Evolutionary conservation across 2,329 filamentous ascomycete genomes (phyloP).

Genomic region (Lachnellula subtilissima): DNA sequence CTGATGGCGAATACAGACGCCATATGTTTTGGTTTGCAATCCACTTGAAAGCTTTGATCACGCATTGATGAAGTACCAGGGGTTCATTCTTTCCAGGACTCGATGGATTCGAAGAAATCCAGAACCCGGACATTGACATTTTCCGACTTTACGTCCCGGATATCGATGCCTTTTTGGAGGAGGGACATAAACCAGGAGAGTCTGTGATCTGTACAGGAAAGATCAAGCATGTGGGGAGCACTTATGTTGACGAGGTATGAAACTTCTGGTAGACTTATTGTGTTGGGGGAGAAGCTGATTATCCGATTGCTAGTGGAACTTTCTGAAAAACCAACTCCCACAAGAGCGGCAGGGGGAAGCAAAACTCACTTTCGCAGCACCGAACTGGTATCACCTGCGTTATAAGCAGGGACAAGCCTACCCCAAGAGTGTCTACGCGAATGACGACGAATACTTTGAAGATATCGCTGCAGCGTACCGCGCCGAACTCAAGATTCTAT

Average conservation of each 20-base stretch:
- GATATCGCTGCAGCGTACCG: conserved; percentile 52
- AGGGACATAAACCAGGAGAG: conserved; percentile 43
- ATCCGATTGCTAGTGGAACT: conserved; percentile 35
- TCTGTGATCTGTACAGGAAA: conserved; percentile 43
- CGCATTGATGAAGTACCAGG: conserved; percentile 4
- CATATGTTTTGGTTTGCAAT: conserved; percentile 35
- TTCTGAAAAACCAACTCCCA: conserved; percentile 55
- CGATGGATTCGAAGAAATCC: conserved; percentile 27
- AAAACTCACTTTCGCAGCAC: conserved; percentile 64
- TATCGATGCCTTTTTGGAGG: conserved; percentile 39
- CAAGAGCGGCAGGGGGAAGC: conserved; percentile 59
- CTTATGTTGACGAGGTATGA: conserved; percentile 34
- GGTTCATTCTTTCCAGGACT: conserved; percentile 27
- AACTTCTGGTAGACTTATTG: too few relatives aligned
- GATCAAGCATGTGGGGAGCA: conserved; percentile 42
- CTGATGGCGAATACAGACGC: conserved; percentile 52
- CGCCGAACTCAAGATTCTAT: conserved; percentile 47
- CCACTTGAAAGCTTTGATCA: too few relatives aligned
- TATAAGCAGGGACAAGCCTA: conserved; percentile 50
- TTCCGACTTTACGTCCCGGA: conserved; percentile 38
- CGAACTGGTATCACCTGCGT: conserved; percentile 66
- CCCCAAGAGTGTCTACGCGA: conserved; percentile 46
- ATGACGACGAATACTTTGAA: conserved; percentile 49
- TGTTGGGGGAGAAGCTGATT: background rate
- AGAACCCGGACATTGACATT: conserved; percentile 33